Percentiles rank a stretch among this genome's conserved stretches.
Evolutionary conservation across 148 eudicot genomes (phyloP).

Genomic region (Rhododendron ferrugineum): DNA sequence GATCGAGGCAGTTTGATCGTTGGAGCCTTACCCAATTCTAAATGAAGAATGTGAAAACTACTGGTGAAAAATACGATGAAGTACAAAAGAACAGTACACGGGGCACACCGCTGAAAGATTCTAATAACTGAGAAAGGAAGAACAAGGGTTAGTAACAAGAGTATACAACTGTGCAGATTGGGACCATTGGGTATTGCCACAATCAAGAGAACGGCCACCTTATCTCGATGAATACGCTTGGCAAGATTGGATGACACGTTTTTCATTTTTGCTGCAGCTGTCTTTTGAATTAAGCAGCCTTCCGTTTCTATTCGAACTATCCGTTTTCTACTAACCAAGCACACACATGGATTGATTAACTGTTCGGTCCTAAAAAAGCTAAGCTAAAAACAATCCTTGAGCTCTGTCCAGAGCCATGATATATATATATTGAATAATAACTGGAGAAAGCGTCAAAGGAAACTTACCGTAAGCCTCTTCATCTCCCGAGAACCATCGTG

Average conservation of each 20-base stretch:
- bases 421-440: not conserved
- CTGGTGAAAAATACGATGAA: not conserved
- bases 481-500: conserved; percentile 15
- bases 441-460: not conserved
- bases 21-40: not conserved
- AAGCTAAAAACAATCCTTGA: not conserved
- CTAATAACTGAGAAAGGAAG: not conserved
- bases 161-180: not conserved
- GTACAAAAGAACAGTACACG: not conserved
- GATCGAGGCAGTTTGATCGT: not conserved
- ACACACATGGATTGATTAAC: not conserved
- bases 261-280: not conserved
- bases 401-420: not conserved
- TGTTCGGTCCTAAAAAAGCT: not conserved
- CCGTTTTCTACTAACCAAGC: not conserved
- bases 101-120: not conserved
- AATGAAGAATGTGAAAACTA: not conserved
- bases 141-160: not conserved
- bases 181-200: not conserved
- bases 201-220: not conserved
- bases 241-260: not conserved
- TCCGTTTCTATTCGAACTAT: not conserved
- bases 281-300: not conserved
- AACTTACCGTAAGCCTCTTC: conserved; percentile 58
- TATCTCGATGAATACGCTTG: not conserved